Conservation (phyloP, 768 basidiomycete species). For the Phanerodontia chrysosporium region DNA sequence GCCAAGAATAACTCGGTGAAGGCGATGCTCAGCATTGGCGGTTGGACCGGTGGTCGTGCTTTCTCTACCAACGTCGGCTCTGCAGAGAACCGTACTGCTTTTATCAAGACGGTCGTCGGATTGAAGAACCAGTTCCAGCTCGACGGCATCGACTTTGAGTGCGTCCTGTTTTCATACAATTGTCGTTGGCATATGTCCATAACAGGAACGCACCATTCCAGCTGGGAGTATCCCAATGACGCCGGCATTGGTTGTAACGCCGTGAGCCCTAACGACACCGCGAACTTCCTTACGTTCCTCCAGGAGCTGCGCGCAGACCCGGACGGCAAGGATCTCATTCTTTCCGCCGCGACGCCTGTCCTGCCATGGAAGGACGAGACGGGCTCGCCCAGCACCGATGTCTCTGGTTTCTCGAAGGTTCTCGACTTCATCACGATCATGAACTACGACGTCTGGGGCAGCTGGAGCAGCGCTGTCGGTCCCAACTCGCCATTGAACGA, state of each 20-base stretch:
- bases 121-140: constrained; percentile 47
- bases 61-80: constrained; percentile 56
- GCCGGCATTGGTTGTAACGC: constrained; percentile 70
- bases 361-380: constrained; percentile 59
- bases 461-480: constrained; percentile 50
- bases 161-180: constrained; percentile 19
- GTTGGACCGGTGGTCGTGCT: constrained; percentile 61
- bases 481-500: constrained; percentile 84
- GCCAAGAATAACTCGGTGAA: constrained; percentile 36
- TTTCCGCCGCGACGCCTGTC: constrained; percentile 69
- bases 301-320: constrained; percentile 58
- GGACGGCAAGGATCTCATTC: constrained; percentile 51
- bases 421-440: constrained; percentile 76
- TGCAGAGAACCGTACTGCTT: constrained; percentile 49
- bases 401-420: constrained; percentile 59
- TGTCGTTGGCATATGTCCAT: not conserved
- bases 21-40: constrained; percentile 59
- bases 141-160: constrained; percentile 71
- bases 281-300: constrained; percentile 77
- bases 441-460: constrained; percentile 67
- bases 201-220: constrained; percentile 22
- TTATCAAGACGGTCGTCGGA: constrained; percentile 49
- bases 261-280: constrained; percentile 58
- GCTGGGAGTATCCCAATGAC: constrained; percentile 83
- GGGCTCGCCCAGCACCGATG: constrained; percentile 54